Percentiles rank a stretch among this genome's conserved stretches.
Evolutionary conservation across 495 filamentous ascomycete species (phyloP).

Genomic region (Daldinia grandis): DNA sequence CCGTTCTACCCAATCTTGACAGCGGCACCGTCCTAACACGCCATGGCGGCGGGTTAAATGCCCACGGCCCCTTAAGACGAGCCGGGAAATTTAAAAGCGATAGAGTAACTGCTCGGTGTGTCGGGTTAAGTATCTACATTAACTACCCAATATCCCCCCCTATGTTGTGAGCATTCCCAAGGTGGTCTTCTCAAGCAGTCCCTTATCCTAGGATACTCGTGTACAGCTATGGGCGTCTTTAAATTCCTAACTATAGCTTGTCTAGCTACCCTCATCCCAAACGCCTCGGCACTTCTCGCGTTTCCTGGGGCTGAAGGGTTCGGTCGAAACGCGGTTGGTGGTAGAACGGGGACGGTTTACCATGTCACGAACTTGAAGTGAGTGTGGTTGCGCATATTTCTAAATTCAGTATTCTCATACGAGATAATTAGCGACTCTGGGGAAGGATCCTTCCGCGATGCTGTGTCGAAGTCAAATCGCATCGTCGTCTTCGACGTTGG

Average conservation of each 20-base stretch:
- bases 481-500: slow-evolving; percentile 53
- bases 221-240: neutral
- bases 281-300: slow-evolving; percentile 39
- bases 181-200: neutral
- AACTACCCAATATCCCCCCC: neutral
- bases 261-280: neutral
- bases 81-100: neutral
- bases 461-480: slow-evolving; percentile 48
- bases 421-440: slow-evolving; percentile 21
- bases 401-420: neutral
- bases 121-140: neutral
- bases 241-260: neutral
- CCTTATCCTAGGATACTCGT: neutral
- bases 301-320: slow-evolving; percentile 55
- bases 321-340: slow-evolving; percentile 50
- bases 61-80: neutral
- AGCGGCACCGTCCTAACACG: slow-evolving; percentile 9
- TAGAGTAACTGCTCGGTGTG: neutral
- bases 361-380: slow-evolving; percentile 51
- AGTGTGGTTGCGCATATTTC: neutral
- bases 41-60: neutral
- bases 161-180: neutral
- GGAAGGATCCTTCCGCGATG: slow-evolving; percentile 53
- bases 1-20: slow-evolving; percentile 18
- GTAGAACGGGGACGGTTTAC: slow-evolving; percentile 49